Evolutionary conservation across 2,329 filamentous ascomycete genomes (phyloP).

Genomic region (Helotiales sp.): DNA sequence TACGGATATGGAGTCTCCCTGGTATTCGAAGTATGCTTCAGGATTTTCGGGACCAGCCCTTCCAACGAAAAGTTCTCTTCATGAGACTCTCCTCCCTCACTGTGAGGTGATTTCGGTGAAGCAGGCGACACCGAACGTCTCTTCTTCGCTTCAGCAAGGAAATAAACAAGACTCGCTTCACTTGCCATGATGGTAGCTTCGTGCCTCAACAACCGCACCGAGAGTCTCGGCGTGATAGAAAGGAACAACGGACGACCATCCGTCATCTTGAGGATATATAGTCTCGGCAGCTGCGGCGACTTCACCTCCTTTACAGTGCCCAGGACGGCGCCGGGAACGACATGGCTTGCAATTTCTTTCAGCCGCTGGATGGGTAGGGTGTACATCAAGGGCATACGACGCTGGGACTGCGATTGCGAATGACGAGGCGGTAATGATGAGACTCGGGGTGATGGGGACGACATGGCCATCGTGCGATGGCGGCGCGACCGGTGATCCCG

Average conservation of each 20-base stretch:
- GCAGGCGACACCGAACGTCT: not conserved
- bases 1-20: conserved; percentile 42
- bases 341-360: conserved; percentile 40
- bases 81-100: not conserved
- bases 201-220: conserved; percentile 40
- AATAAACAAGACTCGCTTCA: conserved; percentile 40
- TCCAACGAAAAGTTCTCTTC: conserved; percentile 6
- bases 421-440: conserved; percentile 31
- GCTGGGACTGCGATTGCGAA: conserved; percentile 8
- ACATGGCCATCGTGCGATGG: conserved; percentile 23
- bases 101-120: conserved; percentile 11
- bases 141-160: conserved; percentile 26
- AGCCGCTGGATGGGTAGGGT: conserved; percentile 40
- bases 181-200: conserved; percentile 39
- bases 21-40: conserved; percentile 42
- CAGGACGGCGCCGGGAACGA: conserved; percentile 37
- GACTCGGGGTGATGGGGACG: conserved; percentile 31
- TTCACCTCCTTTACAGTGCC: conserved; percentile 40
- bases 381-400: conserved; percentile 40
- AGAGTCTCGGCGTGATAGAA: conserved; percentile 38
- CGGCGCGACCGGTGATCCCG: not conserved
- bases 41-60: conserved; percentile 38
- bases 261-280: conserved; percentile 42
- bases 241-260: conserved; percentile 39
- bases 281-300: conserved; percentile 41